phyloP scores from a whole-genome alignment of 2,329 filamentous ascomycete species.

The Rugonectria rugulosa region DNA sequence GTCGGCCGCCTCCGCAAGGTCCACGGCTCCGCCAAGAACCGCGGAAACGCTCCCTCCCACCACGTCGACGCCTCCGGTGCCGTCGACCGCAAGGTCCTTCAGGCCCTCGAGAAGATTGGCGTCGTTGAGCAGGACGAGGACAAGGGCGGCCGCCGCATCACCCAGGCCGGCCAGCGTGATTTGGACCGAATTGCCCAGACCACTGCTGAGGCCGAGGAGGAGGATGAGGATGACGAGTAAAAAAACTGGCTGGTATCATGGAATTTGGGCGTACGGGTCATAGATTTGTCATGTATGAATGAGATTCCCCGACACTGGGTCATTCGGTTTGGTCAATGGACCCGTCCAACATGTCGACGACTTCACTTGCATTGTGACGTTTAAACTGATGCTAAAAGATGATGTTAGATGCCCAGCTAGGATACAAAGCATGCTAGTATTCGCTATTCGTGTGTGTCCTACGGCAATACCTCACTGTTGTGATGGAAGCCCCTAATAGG shows the following conservation, averaged over 20 bases:
- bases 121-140: slow-evolving; percentile 98
- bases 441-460: no score
- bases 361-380: slow-evolving; percentile 17
- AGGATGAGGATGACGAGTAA: slow-evolving; percentile 72
- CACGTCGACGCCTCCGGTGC: slow-evolving; percentile 95
- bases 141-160: slow-evolving; percentile 98
- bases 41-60: slow-evolving; percentile 87
- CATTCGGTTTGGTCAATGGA: slow-evolving; percentile 48
- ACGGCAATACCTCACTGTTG: no score
- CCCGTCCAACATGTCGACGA: slow-evolving; percentile 40
- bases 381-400: no score
- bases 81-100: slow-evolving; percentile 97
- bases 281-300: slow-evolving; percentile 51
- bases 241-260: slow-evolving; percentile 38
- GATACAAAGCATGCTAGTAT: no score
- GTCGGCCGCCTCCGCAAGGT: slow-evolving; percentile 96
- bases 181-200: slow-evolving; percentile 94
- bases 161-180: slow-evolving; percentile 97
- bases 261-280: slow-evolving; percentile 51
- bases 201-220: slow-evolving; percentile 75
- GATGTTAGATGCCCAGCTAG: no score
- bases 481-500: no score
- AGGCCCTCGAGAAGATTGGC: slow-evolving; percentile 99
- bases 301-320: slow-evolving; percentile 48
- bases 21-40: slow-evolving; percentile 97